Evolutionary conservation across 169 alveolate species (phyloP).

Genomic region (Plasmodium sp.): DNA sequence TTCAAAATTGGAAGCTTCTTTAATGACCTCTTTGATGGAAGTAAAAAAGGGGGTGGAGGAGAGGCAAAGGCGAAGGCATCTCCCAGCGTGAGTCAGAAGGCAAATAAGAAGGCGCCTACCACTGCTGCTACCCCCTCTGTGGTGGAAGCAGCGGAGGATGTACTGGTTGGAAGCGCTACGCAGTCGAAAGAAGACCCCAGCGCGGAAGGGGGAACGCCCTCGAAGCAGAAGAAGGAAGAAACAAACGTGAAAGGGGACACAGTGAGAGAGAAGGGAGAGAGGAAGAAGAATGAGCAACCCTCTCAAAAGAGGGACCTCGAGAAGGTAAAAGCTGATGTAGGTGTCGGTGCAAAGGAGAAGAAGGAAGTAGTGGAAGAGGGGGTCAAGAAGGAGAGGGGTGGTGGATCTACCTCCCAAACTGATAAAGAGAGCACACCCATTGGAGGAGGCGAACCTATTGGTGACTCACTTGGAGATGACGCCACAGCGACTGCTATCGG

Average conservation of each 20-base stretch:
- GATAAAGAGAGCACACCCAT: neutral
- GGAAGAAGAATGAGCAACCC: neutral
- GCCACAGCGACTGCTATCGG: neutral
- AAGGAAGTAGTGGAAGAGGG: neutral
- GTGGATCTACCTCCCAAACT: neutral
- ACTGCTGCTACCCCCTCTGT: neutral
- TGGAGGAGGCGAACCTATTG: neutral
- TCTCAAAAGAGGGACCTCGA: neutral
- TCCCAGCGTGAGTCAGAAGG: neutral
- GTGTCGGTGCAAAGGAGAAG: neutral
- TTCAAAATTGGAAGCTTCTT: slow-evolving; percentile 13
- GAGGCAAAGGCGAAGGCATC: neutral
- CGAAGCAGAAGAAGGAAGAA: neutral
- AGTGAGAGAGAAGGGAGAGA: neutral
- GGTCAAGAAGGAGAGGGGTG: neutral
- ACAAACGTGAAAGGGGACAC: neutral
- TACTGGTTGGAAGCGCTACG: neutral
- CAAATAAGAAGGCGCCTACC: neutral
- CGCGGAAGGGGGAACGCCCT: neutral
- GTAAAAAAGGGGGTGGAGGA: neutral
- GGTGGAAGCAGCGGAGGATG: neutral
- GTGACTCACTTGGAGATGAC: neutral
- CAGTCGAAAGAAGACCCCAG: neutral
- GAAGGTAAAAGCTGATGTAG: neutral
- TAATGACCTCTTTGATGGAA: slow-evolving; percentile 22